Percentiles rank a stretch among this genome's conserved stretches.
phyloP scores from a whole-genome alignment of 1,139 yeast genomes.

The Blastobotrys elegans region DNA sequence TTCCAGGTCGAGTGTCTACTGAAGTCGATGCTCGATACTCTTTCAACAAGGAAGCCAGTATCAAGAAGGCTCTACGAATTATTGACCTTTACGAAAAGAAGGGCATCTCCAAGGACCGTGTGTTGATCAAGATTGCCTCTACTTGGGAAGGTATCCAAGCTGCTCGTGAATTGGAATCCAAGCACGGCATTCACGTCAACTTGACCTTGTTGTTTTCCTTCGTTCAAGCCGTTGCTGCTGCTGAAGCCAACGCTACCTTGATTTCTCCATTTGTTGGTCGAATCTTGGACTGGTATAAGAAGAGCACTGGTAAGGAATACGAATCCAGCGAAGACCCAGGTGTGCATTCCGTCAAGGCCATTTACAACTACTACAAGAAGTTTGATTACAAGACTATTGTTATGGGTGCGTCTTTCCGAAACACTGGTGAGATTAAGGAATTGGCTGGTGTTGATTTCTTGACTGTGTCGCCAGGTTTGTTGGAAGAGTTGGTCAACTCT shows the following conservation, averaged over 20 bases:
- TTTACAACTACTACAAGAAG: slow-evolving; percentile 98
- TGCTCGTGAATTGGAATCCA: slow-evolving; percentile 87
- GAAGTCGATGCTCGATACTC: slow-evolving; percentile 99
- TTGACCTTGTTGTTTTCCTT: slow-evolving; percentile 92
- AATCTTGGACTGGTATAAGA: slow-evolving; percentile 98
- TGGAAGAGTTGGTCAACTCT: slow-evolving; percentile 84
- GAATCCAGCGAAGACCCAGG: slow-evolving; percentile 86
- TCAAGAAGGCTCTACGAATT: slow-evolving; percentile 85
- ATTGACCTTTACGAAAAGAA: slow-evolving; percentile 75
- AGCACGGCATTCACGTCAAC: slow-evolving; percentile 91
- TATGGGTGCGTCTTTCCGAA: slow-evolving; percentile 99
- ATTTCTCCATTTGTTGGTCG: slow-evolving; percentile 99
- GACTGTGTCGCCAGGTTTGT: slow-evolving; percentile 90
- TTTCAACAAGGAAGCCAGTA: slow-evolving; percentile 88
- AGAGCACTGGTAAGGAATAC: slow-evolving; percentile 85
- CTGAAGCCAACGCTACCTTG: slow-evolving; percentile 93
- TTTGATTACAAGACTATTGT: slow-evolving; percentile 94
- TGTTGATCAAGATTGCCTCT: slow-evolving; percentile 93
- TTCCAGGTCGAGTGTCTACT: slow-evolving; percentile 98
- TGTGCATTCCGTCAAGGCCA: slow-evolving; percentile 80
- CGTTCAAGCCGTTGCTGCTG: slow-evolving; percentile 98
- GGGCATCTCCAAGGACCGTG: slow-evolving; percentile 84
- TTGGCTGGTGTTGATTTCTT: slow-evolving; percentile 96
- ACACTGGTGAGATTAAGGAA: slow-evolving; percentile 91
- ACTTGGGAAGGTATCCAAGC: slow-evolving; percentile 99